Conservation (phyloP, 305 asterid species). For the Fraxinus angustifolia region DNA sequence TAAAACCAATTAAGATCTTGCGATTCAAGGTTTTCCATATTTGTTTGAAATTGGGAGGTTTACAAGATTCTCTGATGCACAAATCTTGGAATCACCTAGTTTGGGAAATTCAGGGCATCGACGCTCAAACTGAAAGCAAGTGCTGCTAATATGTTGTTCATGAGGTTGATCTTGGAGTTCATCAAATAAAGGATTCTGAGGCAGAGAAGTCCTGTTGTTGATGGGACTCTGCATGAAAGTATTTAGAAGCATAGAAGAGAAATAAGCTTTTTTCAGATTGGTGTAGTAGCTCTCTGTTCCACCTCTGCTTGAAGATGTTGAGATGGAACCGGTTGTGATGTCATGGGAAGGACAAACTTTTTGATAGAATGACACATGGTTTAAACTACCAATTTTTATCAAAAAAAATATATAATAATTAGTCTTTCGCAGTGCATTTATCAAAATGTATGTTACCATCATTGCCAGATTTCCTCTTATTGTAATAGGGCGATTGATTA, state of each 20-base stretch:
- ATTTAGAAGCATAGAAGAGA: not conserved
- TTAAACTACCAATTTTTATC: not conserved
- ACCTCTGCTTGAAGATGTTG: not conserved
- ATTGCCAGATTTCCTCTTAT: not conserved
- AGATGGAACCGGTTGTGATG: not conserved
- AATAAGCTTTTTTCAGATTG: not conserved
- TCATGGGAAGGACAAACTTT: not conserved
- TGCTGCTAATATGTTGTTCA: not conserved
- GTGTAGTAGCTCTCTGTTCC: not conserved
- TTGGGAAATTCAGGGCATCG: not conserved
- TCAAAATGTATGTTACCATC: not conserved
- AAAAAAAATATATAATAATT: not conserved
- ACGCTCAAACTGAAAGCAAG: not conserved
- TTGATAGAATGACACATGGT: not conserved
- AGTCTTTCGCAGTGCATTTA: not conserved
- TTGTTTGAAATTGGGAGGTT: not conserved
- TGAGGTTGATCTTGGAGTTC: not conserved
- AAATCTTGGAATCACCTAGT: not conserved
- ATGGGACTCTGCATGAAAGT: not conserved
- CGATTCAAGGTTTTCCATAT: not conserved
- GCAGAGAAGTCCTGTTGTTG: not conserved
- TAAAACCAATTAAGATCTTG: not conserved
- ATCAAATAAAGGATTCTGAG: not conserved
- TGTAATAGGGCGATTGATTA: not conserved
- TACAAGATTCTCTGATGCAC: not conserved